Evolutionary conservation across 2,329 filamentous ascomycete species (phyloP).

Genomic region (Diaporthe sp.): DNA sequence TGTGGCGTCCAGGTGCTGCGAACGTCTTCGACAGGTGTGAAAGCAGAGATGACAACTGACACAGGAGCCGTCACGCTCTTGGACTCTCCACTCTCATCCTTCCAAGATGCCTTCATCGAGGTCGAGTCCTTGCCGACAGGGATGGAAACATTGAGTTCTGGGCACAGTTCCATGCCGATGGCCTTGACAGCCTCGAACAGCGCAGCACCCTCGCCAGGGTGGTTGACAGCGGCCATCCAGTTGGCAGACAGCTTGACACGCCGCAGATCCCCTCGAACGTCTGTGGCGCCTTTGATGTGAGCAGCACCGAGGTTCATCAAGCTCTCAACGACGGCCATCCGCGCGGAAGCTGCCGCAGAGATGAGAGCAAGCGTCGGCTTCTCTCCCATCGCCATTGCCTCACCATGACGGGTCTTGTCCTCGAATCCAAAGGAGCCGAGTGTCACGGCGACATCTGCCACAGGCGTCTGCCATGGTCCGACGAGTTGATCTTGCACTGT

Average conservation of each 20-base stretch:
- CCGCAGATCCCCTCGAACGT: constrained; percentile 75
- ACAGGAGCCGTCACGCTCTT: constrained; percentile 94
- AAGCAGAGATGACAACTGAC: constrained; percentile 91
- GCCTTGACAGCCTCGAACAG: constrained; percentile 95
- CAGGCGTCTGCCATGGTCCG: constrained; percentile 94
- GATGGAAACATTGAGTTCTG: constrained; percentile 90
- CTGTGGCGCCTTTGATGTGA: constrained; percentile 60
- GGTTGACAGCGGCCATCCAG: constrained; percentile 98
- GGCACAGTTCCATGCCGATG: constrained; percentile 93
- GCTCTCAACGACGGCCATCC: constrained; percentile 96
- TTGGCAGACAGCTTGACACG: constrained; percentile 93
- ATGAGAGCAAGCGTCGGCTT: constrained; percentile 91
- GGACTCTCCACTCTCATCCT: constrained; percentile 74
- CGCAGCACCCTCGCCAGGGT: constrained; percentile 91
- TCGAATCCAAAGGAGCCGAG: constrained; percentile 80
- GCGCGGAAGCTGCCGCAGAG: constrained; percentile 88
- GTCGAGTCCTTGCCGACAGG: constrained; percentile 98
- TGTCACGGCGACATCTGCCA: constrained; percentile 94
- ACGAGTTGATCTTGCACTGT: constrained; percentile 95
- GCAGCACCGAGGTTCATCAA: constrained; percentile 93
- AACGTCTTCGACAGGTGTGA: constrained; percentile 86
- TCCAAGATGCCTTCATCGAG: constrained; percentile 99
- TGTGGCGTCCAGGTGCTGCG: constrained; percentile 95
- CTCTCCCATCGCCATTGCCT: constrained; percentile 99
- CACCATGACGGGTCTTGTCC: constrained; percentile 81